Evolutionary conservation across 768 basidiomycete species (phyloP).

Genomic region (Leucosporidium yakuticum): DNA sequence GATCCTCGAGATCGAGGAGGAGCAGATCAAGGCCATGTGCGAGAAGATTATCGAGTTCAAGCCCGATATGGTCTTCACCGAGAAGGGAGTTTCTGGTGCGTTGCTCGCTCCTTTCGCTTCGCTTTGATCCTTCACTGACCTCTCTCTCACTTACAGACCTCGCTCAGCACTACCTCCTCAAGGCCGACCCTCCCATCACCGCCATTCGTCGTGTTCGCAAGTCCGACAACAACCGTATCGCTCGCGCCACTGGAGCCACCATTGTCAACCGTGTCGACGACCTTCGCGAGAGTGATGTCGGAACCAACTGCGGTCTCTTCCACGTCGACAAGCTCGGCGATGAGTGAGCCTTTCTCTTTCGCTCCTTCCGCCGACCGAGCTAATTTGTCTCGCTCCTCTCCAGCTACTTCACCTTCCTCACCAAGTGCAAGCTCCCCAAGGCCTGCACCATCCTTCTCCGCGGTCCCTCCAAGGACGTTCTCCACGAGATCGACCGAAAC

Average conservation of each 20-base stretch:
- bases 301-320: constrained; percentile 92
- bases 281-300: constrained; percentile 82
- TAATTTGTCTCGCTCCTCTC: background rate
- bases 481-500: constrained; percentile 97
- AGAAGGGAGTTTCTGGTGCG: constrained; percentile 94
- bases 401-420: constrained; percentile 95
- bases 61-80: constrained; percentile 89
- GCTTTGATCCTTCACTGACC: background rate
- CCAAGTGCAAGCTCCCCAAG: constrained; percentile 82
- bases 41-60: constrained; percentile 83
- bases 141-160: constrained; percentile 55
- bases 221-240: constrained; percentile 97
- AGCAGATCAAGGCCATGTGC: constrained; percentile 84
- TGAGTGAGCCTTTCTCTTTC: constrained; percentile 52
- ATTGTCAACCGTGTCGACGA: constrained; percentile 97
- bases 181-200: constrained; percentile 67
- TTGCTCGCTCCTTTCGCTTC: constrained; percentile 19
- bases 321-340: constrained; percentile 95
- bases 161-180: constrained; percentile 83
- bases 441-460: constrained; percentile 97
- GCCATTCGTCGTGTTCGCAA: constrained; percentile 95
- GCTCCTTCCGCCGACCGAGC: background rate
- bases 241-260: constrained; percentile 87
- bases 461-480: constrained; percentile 94
- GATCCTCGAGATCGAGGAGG: constrained; percentile 90